Conservation (phyloP, 2,329 filamentous ascomycete genomes). For the Cercospora janseana region DNA sequence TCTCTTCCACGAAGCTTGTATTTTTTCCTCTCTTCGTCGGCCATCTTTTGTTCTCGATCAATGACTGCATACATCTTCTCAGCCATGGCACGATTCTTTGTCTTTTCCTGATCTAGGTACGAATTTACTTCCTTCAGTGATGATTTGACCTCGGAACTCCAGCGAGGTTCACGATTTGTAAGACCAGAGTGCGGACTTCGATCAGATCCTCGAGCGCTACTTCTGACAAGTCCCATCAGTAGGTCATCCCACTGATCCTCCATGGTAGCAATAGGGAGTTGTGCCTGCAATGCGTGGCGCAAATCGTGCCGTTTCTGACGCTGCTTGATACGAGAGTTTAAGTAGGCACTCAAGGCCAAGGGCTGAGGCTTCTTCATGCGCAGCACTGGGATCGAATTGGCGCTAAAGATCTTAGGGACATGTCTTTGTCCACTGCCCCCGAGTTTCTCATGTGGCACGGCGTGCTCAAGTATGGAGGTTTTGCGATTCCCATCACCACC, state of each 20-base stretch:
- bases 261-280: conserved; percentile 40
- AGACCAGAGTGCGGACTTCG: background rate
- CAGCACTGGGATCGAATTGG: conserved; percentile 62
- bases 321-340: conserved; percentile 53
- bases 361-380: conserved; percentile 67
- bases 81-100: conserved; percentile 37
- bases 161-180: background rate
- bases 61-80: conserved; percentile 49
- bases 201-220: conserved; percentile 19
- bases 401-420: conserved; percentile 59
- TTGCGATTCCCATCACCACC: too few species aligned
- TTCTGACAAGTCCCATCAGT: conserved; percentile 28
- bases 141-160: background rate
- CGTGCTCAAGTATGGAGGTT: conserved; percentile 13
- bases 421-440: conserved; percentile 49
- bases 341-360: conserved; percentile 54
- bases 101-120: conserved; percentile 28
- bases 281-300: conserved; percentile 44
- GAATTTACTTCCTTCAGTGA: background rate
- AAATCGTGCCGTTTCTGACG: conserved; percentile 46
- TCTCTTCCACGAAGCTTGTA: background rate
- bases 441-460: conserved; percentile 40
- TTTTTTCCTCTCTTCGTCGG: conserved; percentile 39
- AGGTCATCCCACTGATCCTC: conserved; percentile 53
- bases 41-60: conserved; percentile 48